Evolutionary conservation across 2,329 filamentous ascomycete genomes (phyloP).

Genomic region (Aspergillus spinulosporus): DNA sequence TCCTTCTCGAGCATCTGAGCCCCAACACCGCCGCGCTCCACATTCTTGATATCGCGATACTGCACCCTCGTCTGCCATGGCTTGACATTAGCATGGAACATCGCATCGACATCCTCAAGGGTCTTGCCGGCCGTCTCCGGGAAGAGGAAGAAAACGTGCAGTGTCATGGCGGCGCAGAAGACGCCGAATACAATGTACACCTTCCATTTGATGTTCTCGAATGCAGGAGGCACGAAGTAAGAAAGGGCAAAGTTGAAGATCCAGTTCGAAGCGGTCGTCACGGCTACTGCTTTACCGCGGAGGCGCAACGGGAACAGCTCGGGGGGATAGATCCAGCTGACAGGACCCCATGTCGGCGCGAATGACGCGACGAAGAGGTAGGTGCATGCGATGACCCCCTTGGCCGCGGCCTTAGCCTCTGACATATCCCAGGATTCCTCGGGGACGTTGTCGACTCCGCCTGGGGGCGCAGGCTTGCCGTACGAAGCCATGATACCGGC

Average conservation of each 20-base stretch:
- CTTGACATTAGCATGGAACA: constrained; percentile 54
- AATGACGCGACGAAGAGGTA: constrained; percentile 64
- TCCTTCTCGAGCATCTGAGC: background rate
- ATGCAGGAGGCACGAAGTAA: constrained; percentile 53
- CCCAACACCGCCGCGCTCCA: constrained; percentile 24
- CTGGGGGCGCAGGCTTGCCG: constrained; percentile 41
- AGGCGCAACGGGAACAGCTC: constrained; percentile 54
- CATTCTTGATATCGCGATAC: constrained; percentile 14
- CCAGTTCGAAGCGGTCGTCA: constrained; percentile 62
- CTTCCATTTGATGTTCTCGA: constrained; percentile 53
- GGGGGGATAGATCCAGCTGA: constrained; percentile 58
- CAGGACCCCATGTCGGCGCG: constrained; percentile 63
- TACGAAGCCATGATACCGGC: constrained; percentile 43
- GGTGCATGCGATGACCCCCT: constrained; percentile 67
- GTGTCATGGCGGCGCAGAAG: constrained; percentile 64
- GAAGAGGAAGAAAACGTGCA: constrained; percentile 66
- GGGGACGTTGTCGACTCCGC: constrained; percentile 35
- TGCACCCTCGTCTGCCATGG: constrained; percentile 43
- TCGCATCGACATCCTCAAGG: constrained; percentile 72
- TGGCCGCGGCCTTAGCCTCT: constrained; percentile 40
- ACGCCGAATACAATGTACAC: constrained; percentile 71
- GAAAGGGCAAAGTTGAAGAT: constrained; percentile 51
- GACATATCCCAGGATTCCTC: constrained; percentile 41
- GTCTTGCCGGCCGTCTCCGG: constrained; percentile 71
- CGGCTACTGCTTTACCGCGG: constrained; percentile 61